Evolutionary conservation across 495 filamentous ascomycete genomes (phyloP), one percentile per base, ranked within the genome.

Genomic region (Aspergillus asperescens): DNA sequence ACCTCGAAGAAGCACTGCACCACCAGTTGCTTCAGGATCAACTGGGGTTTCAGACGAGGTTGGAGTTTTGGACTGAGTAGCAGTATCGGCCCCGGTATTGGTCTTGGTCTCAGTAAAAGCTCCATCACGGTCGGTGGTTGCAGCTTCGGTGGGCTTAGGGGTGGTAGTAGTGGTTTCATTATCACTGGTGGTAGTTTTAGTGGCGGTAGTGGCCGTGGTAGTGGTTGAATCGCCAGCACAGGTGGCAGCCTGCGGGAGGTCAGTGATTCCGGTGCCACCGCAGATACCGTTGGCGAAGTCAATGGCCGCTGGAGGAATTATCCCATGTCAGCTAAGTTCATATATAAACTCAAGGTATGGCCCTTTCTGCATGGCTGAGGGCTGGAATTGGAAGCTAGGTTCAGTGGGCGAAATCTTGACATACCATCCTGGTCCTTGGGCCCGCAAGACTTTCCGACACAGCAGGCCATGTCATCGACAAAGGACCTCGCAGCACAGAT

Each of bases 401-500:
- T n/a, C 9, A 25, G 27, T 42, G 39, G 7, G 38, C 7, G 25
- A 15, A 13, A 8, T 22, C 13, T 48, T 15, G 32, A 66, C 71
- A 32, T 73, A 85, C 83, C 63, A 19, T 77, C 32, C 62, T 87
- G 79, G 32, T 87, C 84, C 0, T 65, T 63, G 1, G 52, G 7
- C 38, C 63, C 55, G 67, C 89, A 95, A 8, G 51, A 62, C 2
- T 58, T 61, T 20, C 65, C 61, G 6, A 94, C 72, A 63, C 89
- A 95, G 73, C 84, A 87, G 24, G 81, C 69, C 50, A 93, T 81
- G 27, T 66, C 56, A 29, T 39, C 57, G 51, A 95, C 73, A 72
- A 88, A 87, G 7, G 63, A 61, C 5, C 64, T 57, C 64, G 78
- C 71, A 9, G 52, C 58, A 71, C 89, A 94, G 59, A 91, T 88